These are phyloP conservation scores for Eucalyptus virginea DNA, from an alignment of 345 rosid species.

Conservation along the genomic window DNA sequence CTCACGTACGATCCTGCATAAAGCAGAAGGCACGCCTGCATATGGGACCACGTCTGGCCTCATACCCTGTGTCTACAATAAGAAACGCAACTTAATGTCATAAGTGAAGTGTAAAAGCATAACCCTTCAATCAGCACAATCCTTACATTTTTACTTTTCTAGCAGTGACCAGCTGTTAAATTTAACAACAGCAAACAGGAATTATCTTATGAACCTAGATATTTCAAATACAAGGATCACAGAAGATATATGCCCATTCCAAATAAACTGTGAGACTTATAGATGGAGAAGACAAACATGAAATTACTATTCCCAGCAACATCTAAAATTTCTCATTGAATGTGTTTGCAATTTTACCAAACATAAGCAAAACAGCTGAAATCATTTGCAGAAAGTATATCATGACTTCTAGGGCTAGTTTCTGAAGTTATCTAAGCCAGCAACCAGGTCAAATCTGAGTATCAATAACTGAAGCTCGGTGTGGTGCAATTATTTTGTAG, in stretches of 20 bases:
- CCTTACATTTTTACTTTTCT: neutral
- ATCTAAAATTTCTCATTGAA: neutral
- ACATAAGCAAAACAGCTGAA: neutral
- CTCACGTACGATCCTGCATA: slow-evolving; percentile 64
- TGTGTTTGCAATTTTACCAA: neutral
- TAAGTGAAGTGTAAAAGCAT: neutral
- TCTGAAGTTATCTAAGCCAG: neutral
- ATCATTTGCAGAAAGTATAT: neutral
- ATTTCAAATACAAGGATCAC: neutral
- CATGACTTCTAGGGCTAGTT: neutral
- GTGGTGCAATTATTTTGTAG: neutral
- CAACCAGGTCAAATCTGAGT: neutral
- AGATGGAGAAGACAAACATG: neutral
- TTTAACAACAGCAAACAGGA: neutral
- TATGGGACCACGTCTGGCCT: slow-evolving; percentile 63
- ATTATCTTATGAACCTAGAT: neutral
- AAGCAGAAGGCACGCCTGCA: slow-evolving; percentile 60
- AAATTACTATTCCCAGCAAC: neutral
- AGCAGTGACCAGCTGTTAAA: neutral
- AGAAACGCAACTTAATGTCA: neutral
- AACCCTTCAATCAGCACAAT: neutral
- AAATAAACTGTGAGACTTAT: neutral
- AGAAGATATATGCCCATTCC: neutral
- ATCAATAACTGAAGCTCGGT: neutral
- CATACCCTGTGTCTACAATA: slow-evolving; percentile 30